These are phyloP conservation scores for Conticribra guillardii DNA, from an alignment of 108 stramenopile genomes.

Conservation along the genomic window DNA sequence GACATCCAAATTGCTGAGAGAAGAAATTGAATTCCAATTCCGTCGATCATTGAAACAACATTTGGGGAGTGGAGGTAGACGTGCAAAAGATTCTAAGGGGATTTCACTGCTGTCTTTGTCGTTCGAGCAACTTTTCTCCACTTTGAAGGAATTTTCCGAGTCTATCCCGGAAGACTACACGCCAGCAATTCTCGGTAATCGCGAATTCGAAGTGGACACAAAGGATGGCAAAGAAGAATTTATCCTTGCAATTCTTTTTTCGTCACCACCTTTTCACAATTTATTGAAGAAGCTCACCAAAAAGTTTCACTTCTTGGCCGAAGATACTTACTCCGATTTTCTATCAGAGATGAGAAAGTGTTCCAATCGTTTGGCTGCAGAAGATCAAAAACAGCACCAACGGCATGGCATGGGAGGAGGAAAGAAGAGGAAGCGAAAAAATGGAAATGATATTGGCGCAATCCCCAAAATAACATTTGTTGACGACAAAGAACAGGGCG, in stretches of 20 bases:
- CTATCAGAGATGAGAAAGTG: conserved; percentile 36
- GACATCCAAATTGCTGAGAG: conserved; percentile 14
- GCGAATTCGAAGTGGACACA: conserved; percentile 2
- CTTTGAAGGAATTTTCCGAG: conserved; percentile 8
- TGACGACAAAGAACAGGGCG: conserved; percentile 1
- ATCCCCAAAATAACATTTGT: conserved; percentile 53
- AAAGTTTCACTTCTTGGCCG: conserved; percentile 30
- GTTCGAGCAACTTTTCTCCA: conserved; percentile 17
- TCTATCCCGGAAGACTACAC: not conserved
- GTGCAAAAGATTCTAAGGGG: not conserved
- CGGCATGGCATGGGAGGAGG: not conserved
- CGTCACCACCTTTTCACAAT: conserved; percentile 41
- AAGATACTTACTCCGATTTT: conserved; percentile 35
- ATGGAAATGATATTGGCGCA: conserved; percentile 5
- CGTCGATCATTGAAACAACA: conserved; percentile 29
- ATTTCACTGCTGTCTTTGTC: not conserved
- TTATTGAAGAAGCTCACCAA: conserved; percentile 30
- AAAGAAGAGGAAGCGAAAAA: conserved; percentile 25
- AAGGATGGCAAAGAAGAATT: conserved; percentile 24
- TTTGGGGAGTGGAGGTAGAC: not conserved
- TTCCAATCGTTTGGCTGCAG: conserved; percentile 29
- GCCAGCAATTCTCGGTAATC: not conserved
- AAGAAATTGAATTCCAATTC: conserved; percentile 48
- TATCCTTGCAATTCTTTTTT: conserved; percentile 32
- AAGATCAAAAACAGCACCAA: conserved; percentile 10